Evolutionary conservation across 106 monocot genomes (phyloP).

Genomic region (Phalaenopsis aphrodite): DNA sequence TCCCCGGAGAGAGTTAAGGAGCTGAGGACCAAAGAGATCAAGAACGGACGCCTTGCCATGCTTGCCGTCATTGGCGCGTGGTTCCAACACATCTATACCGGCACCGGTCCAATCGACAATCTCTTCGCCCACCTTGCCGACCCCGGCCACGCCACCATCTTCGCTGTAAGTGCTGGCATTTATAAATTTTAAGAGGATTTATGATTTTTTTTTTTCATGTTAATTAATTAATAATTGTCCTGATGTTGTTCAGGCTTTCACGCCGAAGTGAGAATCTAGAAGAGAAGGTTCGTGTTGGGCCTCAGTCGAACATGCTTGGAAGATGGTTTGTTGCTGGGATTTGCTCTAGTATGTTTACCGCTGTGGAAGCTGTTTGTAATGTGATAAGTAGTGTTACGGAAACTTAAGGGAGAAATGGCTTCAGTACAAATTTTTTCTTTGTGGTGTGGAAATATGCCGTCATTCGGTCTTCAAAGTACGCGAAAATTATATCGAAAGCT

Average conservation of each 20-base stretch:
- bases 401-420: too few species aligned
- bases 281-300: background rate
- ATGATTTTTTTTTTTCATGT: background rate
- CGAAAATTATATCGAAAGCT: too few species aligned
- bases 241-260: slow-evolving; percentile 1
- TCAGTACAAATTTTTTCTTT: too few species aligned
- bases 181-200: background rate
- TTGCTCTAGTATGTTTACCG: background rate
- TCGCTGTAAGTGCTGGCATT: slow-evolving; percentile 42
- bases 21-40: slow-evolving; percentile 94
- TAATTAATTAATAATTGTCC: background rate
- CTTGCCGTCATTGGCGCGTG: slow-evolving; percentile 96
- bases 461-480: too few species aligned
- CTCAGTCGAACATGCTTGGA: background rate
- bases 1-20: slow-evolving; percentile 89
- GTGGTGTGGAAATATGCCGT: too few species aligned
- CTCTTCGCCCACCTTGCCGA: slow-evolving; percentile 96
- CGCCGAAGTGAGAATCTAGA: background rate
- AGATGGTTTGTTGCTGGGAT: background rate
- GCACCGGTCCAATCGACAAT: slow-evolving; percentile 95
- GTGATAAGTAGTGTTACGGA: background rate
- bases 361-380: background rate
- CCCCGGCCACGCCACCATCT: slow-evolving; percentile 94
- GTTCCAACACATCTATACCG: slow-evolving; percentile 96
- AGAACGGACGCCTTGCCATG: slow-evolving; percentile 97